phyloP scores from a whole-genome alignment of 768 basidiomycete species.

The Cytidiella melzeri region DNA sequence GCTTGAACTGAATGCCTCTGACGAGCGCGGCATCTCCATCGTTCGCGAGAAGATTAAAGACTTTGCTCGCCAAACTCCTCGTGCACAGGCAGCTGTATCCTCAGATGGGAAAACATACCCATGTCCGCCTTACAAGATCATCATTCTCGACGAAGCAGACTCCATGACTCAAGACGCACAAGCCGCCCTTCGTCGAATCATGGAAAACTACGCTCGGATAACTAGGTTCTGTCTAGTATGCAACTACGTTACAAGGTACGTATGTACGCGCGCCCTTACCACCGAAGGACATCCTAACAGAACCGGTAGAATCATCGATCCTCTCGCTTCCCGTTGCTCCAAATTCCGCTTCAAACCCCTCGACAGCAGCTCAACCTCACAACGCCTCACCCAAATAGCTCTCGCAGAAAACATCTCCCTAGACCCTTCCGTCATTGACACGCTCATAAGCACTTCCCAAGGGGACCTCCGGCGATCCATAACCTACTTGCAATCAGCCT shows the following conservation, averaged over 20 bases:
- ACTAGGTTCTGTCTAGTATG: constrained; percentile 98
- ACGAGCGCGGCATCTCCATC: constrained; percentile 95
- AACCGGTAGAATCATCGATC: constrained; percentile 84
- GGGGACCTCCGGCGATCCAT: constrained; percentile 97
- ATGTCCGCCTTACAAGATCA: constrained; percentile 97
- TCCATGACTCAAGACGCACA: constrained; percentile 99
- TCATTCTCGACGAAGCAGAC: constrained; percentile 98
- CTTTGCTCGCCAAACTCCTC: constrained; percentile 90
- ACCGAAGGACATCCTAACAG: background rate
- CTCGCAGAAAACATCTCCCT: constrained; percentile 62
- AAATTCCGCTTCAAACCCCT: constrained; percentile 98
- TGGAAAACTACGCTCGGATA: constrained; percentile 98
- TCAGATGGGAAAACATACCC: constrained; percentile 84
- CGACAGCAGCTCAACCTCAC: constrained; percentile 67
- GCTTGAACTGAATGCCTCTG: constrained; percentile 96
- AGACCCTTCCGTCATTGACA: constrained; percentile 51
- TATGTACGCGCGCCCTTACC: background rate
- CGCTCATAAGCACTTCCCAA: constrained; percentile 73
- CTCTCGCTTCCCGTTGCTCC: constrained; percentile 95
- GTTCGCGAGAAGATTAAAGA: constrained; percentile 98
- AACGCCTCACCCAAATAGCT: constrained; percentile 78
- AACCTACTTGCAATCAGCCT: constrained; percentile 95
- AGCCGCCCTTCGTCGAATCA: constrained; percentile 93
- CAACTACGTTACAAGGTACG: constrained; percentile 96
- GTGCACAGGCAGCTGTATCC: constrained; percentile 58